Evolutionary conservation across 805 yeast species (phyloP), one percentile per base, ranked within the genome.

Genomic region (Candida silvicultrix): DNA sequence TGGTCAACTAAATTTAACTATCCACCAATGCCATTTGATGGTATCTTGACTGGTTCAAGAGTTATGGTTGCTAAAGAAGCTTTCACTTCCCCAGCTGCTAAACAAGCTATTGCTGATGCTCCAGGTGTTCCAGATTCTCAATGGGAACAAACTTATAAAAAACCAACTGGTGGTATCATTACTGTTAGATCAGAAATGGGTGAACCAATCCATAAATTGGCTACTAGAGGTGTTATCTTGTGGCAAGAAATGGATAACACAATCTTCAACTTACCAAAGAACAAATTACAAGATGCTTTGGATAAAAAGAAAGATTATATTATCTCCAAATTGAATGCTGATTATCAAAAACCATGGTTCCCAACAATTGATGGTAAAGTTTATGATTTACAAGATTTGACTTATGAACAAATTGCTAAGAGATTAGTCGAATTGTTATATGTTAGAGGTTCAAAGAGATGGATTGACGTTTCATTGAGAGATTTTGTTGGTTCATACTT

Each of bases 11-110:
- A 76, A 57, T 90, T 78, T 73, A 81, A 85, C 66, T 89, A 86
- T 69, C 98, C 99, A 59, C 90, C 95, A 59, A 94, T 94, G 99
- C 99, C 99, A 49, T 94, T 88, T 59, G 99, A 94, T 68, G 99
- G 98, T 76, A 81, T 90, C 62, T 71, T 94, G 65, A 85, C 89
- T 57, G 99, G 99, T 60, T 89, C 97, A 40, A 82, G 98, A 70
- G 95, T 89, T 45, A 94, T 94, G 98, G 84, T 88, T 56, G 96
- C 99, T 48, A 86, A 86, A 75, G 99, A 94, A 74, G 92, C 96
- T 43, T 81, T 80, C 67, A 92, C 99, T 45, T 86, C 97, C 41
- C 85, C 84, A 60, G 97, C 80, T 50, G 99, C 97, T 49, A 94
- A 94, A 75, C 74, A 81, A 67, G 90, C 95, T 40, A 94, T 94